phyloP scores from a whole-genome alignment of 257 asterid genomes.

The Haberlea rhodopensis region DNA sequence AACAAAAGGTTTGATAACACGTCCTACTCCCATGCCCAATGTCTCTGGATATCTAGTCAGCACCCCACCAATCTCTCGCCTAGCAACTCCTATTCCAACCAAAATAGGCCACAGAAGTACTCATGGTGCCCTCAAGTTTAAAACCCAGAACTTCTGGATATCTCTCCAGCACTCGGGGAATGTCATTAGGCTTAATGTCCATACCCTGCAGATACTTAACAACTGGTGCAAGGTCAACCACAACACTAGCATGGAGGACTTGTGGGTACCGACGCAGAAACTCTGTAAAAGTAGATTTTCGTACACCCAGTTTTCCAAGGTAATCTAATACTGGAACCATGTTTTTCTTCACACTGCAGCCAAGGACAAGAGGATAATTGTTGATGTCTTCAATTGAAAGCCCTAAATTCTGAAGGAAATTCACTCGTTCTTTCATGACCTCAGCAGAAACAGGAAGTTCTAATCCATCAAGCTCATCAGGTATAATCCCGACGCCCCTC shows the following conservation, averaged over 20 bases:
- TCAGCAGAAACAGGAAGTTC: constrained; percentile 95
- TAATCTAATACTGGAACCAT: constrained; percentile 95
- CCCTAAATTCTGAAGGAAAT: constrained; percentile 89
- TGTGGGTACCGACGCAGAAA: constrained; percentile 85
- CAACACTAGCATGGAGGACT: constrained; percentile 97
- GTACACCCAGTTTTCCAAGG: constrained; percentile 87
- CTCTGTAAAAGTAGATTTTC: constrained; percentile 73
- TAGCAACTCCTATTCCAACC: constrained; percentile 88
- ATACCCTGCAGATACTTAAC: constrained; percentile 92
- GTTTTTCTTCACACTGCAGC: constrained; percentile 97
- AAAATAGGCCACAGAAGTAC: constrained; percentile 97
- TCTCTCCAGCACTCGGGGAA: constrained; percentile 80
- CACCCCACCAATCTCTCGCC: constrained; percentile 88
- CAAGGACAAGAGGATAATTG: constrained; percentile 93
- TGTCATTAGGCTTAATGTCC: constrained; percentile 84
- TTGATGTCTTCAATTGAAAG: constrained; percentile 85
- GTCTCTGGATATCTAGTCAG: constrained; percentile 76
- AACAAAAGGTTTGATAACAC: constrained; percentile 89
- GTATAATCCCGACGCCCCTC: constrained; percentile 64
- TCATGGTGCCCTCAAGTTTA: constrained; percentile 97
- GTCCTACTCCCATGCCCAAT: constrained; percentile 93
- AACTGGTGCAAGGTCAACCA: constrained; percentile 87
- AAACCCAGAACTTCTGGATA: constrained; percentile 92
- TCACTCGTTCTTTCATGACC: constrained; percentile 88
- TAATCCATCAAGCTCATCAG: constrained; percentile 93